A percentile compares a stretch with the other conserved stretches of the same genome.
These are phyloP conservation scores for Myxozyma mucilagina DNA, from an alignment of 805 yeast genomes.

Conservation along the genomic window DNA sequence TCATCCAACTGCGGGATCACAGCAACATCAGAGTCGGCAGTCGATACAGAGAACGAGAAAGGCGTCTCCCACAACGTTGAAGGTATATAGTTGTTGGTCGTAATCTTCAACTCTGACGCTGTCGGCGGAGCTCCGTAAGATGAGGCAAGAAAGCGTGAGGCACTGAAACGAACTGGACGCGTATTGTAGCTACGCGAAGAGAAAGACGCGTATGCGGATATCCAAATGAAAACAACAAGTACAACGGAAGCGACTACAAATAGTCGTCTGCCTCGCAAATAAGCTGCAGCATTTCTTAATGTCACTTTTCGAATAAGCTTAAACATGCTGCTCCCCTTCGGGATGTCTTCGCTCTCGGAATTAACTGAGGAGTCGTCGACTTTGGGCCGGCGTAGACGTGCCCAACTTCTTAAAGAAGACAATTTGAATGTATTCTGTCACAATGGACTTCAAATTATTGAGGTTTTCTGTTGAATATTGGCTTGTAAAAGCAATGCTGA, in stretches of 20 bases:
- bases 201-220: slow-evolving; percentile 5
- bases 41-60: slow-evolving; percentile 27
- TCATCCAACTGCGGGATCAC: slow-evolving; percentile 23
- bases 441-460: background rate
- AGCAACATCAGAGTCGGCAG: slow-evolving; percentile 23
- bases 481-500: too few species aligned
- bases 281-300: background rate
- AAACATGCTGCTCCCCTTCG: background rate
- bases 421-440: background rate
- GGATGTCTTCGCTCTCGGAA: background rate
- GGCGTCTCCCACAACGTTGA: slow-evolving; percentile 28
- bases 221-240: background rate
- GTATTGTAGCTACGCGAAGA: background rate
- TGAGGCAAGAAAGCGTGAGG: background rate
- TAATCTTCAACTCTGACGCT: background rate
- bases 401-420: slow-evolving; percentile 7
- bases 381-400: slow-evolving; percentile 11
- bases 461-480: too few species aligned
- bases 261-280: slow-evolving; percentile 12
- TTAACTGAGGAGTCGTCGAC: slow-evolving; percentile 1
- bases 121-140: slow-evolving; percentile 1
- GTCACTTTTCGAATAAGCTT: background rate
- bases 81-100: slow-evolving; percentile 23
- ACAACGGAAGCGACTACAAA: background rate
- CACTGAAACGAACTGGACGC: background rate